A percentile compares a stretch with the other conserved stretches of the same genome.
Conservation (phyloP, 768 basidiomycete species). For the Boletus coccyginus region DNA sequence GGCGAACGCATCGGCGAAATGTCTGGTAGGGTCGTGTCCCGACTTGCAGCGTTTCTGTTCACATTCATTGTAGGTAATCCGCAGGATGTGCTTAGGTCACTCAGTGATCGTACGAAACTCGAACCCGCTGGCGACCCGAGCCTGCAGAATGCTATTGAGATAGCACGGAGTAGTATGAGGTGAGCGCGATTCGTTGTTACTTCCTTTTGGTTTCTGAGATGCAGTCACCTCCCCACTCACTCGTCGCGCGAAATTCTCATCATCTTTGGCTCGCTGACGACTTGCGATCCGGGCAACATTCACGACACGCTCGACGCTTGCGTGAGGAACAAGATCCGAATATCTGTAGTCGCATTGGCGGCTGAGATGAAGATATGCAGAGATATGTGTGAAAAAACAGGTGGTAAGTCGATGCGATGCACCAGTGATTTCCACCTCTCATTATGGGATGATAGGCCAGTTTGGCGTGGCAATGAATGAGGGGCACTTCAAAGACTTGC, state of each 20-base stretch:
- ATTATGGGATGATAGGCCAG: constrained; percentile 51
- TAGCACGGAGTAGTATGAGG: constrained; percentile 94
- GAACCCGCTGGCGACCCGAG: constrained; percentile 93
- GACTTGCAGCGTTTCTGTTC: background rate
- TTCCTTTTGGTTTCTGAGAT: constrained; percentile 4
- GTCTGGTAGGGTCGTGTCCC: constrained; percentile 60
- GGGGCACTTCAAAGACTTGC: constrained; percentile 91
- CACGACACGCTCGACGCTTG: constrained; percentile 91
- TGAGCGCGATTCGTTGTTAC: constrained; percentile 29
- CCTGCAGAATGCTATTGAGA: constrained; percentile 95
- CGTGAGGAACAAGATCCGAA: constrained; percentile 78
- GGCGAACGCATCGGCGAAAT: constrained; percentile 91
- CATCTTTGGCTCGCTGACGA: constrained; percentile 93
- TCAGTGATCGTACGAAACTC: constrained; percentile 83
- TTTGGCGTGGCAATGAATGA: constrained; percentile 99
- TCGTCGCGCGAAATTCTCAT: constrained; percentile 94
- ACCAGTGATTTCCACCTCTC: constrained; percentile 2
- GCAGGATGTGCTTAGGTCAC: constrained; percentile 87
- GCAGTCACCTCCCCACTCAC: constrained; percentile 93
- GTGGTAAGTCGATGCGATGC: constrained; percentile 49
- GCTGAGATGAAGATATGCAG: constrained; percentile 99
- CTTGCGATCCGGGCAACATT: constrained; percentile 95
- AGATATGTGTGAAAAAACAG: constrained; percentile 86
- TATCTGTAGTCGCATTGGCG: constrained; percentile 90
- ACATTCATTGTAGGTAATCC: constrained; percentile 69